Base-by-base conservation (phyloP, 1,284 basidiomycete species). In the Blastosporella zonata region DNA sequence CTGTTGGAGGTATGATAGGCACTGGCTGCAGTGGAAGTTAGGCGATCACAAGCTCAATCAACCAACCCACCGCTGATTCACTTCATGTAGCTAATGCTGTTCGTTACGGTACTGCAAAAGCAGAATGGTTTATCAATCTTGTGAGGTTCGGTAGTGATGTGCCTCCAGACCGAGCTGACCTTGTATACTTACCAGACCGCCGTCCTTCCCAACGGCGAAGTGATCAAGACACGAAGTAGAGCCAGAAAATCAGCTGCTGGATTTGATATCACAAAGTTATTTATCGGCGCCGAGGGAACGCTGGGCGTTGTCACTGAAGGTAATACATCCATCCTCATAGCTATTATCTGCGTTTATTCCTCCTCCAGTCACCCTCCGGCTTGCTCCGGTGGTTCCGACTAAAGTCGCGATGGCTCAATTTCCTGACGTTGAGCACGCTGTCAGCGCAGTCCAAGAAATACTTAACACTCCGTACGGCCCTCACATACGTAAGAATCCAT, bases 281-380 rank as follows among this genome's bases (percentile, higher is more conserved):
- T 98, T 69, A 89, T 97, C 46, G 95, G 95, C 12, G 91, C 94
- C 1, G 95, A 99, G 66, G 95, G 96, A 2, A 97, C 94, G 0
- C 69, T 98, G 15, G 95, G 95, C 0, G 90, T 98, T 53, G 81
- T 98, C 22, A 95, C 92, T 0, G 95, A 97, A 77, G 85, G 88
- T 84, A 63, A 28, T 25, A 17, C 17, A 31, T 18, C n/a, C 17
- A 27, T 44, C 17, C 25, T 52, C 23, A 53, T 37, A 22, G 36
- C 23, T 9, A 34, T 27, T 34, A 50, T 20, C 21, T 41, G 36
- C 39, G 9, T 36, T 41, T 22, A n/a, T 22, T 29, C 7, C 28
- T 35, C 6, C 17, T 22, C 31, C 43, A 81, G 91, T 83, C 0
- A 94, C 92, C 0, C 66, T 96, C 13, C 79, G 90, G 29, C 76